Percentiles rank a stretch among this genome's conserved stretches.
These are phyloP conservation scores for Ascosphaera aggregata DNA, from an alignment of 2,329 filamentous ascomycete genomes.

Conservation along the genomic window DNA sequence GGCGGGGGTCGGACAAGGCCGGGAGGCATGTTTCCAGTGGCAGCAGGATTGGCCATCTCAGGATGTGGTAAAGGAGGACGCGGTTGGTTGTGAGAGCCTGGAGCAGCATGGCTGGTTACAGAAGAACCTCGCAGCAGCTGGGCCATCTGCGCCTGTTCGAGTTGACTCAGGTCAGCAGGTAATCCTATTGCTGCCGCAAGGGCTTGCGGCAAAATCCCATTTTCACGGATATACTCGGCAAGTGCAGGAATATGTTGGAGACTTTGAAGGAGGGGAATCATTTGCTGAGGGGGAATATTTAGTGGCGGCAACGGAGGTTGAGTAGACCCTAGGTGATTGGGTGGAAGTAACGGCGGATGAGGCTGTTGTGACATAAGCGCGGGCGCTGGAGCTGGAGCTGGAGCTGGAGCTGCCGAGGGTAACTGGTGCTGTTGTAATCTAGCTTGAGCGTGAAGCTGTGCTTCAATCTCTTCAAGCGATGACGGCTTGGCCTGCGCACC, in stretches of 20 bases:
- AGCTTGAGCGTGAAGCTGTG: conserved; percentile 3
- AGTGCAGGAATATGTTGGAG: neutral
- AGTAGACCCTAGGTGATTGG: conserved; percentile 2
- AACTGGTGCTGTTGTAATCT: conserved; percentile 10
- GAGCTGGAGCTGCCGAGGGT: conserved; percentile 12
- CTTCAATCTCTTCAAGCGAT: conserved; percentile 2
- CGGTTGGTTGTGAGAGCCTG: neutral
- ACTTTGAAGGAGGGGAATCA: neutral
- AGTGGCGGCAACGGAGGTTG: neutral
- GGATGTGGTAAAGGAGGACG: neutral
- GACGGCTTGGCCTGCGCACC: conserved; percentile 8
- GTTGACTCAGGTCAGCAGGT: neutral
- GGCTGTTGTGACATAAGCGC: conserved; percentile 3
- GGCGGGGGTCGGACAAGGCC: neutral
- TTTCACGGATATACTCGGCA: neutral
- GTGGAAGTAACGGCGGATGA: conserved; percentile 7
- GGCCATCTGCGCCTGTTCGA: neutral
- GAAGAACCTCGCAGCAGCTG: neutral
- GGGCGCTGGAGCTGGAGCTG: too few relatives aligned
- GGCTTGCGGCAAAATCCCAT: neutral
- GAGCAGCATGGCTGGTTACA: too few relatives aligned
- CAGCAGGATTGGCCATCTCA: neutral
- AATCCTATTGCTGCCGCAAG: neutral
- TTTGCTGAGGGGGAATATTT: neutral
- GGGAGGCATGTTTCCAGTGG: neutral